Percentiles rank a stretch among this genome's conserved stretches.
phyloP scores from a whole-genome alignment of 1,284 basidiomycete species.

The Vanrija sp. region DNA sequence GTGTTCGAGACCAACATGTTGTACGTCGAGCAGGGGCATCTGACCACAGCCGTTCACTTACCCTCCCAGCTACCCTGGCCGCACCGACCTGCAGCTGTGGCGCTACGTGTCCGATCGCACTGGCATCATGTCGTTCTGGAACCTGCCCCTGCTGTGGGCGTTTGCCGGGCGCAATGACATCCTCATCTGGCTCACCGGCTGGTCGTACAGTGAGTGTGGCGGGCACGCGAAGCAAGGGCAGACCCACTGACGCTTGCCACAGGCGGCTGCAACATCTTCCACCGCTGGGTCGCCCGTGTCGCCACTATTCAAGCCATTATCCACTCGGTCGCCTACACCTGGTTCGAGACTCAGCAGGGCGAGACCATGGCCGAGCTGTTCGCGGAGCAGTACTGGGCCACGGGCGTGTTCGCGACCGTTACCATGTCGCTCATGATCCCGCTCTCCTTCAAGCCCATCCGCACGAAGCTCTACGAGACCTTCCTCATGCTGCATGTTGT shows the following conservation, averaged over 20 bases:
- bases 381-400: constrained; percentile 17
- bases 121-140: constrained; percentile 30
- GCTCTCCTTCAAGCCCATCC: constrained; percentile 22
- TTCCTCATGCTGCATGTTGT: constrained; percentile 31
- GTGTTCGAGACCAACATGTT: constrained; percentile 49
- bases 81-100: constrained; percentile 9
- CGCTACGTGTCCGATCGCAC: constrained; percentile 27
- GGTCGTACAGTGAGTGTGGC: constrained; percentile 23
- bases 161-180: constrained; percentile 30
- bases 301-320: constrained; percentile 22
- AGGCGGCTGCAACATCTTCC: constrained; percentile 22
- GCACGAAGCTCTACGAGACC: constrained; percentile 23
- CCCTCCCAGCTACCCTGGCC: constrained; percentile 2
- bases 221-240: neutral
- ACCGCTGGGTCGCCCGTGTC: constrained; percentile 26
- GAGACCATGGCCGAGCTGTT: constrained; percentile 3
- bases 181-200: constrained; percentile 34
- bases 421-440: constrained; percentile 19
- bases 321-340: constrained; percentile 21
- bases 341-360: neutral
- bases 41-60: neutral
- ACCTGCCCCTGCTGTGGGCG: constrained; percentile 23
- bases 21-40: neutral
- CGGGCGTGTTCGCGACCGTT: constrained; percentile 21
- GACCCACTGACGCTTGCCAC: too few species aligned